Conservation (phyloP, 306 rosid genomes). For the Dryas drummondii region DNA sequence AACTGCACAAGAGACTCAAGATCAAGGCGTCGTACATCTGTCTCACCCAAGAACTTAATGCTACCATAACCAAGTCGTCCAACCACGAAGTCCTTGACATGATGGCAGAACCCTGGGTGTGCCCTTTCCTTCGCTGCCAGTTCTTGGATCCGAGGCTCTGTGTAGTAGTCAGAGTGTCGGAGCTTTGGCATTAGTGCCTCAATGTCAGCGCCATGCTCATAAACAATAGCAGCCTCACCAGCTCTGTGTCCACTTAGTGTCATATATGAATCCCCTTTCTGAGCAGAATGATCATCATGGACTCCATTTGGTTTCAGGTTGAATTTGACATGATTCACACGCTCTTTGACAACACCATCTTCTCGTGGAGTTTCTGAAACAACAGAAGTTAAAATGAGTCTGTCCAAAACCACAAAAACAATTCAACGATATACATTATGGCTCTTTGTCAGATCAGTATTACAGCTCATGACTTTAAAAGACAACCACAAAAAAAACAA, state of each 20-base stretch:
- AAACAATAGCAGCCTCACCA: conserved; percentile 96
- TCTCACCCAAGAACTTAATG: conserved; percentile 87
- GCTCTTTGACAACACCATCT: conserved; percentile 53
- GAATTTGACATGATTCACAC: conserved; percentile 37
- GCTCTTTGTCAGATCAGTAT: background rate
- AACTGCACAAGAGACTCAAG: conserved; percentile 84
- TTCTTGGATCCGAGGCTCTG: conserved; percentile 87
- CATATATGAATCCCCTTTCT: conserved; percentile 60
- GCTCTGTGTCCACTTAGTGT: conserved; percentile 93
- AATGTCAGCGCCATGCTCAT: conserved; percentile 94
- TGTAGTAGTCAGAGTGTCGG: conserved; percentile 80
- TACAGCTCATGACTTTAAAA: background rate
- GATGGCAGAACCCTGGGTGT: conserved; percentile 87
- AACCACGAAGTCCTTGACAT: conserved; percentile 78
- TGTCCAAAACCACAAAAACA: background rate
- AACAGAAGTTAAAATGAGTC: conserved; percentile 19
- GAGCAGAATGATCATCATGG: conserved; percentile 58
- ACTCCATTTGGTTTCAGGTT: conserved; percentile 57
- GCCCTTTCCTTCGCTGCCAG: conserved; percentile 97
- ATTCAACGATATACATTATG: background rate
- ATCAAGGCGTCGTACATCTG: conserved; percentile 90
- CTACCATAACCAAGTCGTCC: conserved; percentile 91
- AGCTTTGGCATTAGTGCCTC: conserved; percentile 99
- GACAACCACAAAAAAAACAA: background rate
- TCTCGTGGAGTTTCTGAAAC: conserved; percentile 43